Evolutionary conservation across 2,329 filamentous ascomycete genomes (phyloP), one percentile per base, ranked within the genome.

Genomic region (Colletotrichum chrysophilum): DNA sequence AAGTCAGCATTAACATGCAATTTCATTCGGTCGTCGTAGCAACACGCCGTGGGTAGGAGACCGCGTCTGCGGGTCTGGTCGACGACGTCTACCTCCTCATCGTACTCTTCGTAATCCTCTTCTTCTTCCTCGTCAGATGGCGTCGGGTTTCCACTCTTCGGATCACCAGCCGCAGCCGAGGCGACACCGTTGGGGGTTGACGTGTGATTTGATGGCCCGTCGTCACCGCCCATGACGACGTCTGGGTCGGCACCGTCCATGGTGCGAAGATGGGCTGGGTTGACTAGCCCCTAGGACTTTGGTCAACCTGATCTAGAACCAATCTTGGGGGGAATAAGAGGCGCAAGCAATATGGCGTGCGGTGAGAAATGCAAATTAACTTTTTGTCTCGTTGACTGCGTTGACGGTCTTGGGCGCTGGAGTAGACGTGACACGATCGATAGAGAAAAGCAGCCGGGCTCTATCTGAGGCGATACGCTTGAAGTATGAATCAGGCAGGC

Each of bases 1-100:
- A 92, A 93, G 82, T 95, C 93, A 18, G 95, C 93, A 82, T 98
- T 98, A 70, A 96, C 94, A 83, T 99, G 97, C 76, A 97, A 94
- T 76, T 97, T 95, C 97, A 99, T 99, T 36, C 96, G 92, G 73
- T 95, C 93, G 86, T 99, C 97, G 82, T 98, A 99, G 78, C 95
- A 96, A 76, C 94, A 92, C 5, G 95, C 95, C 0, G 94, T 96
- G 0, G 93, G 91, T 2, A 95, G 87, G 30, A 91, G 84, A 3
- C 88, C 88, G 48, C 85, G 87, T 72, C 85, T 85, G 16, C 82
- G 83, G 66, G 88, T 79, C 67, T 85, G 83, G 4, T 83, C 84
- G 3, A 83, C 84, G 4, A 87, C 80, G 12, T 84, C 84, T 1
- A 82, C 80, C 16, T 83, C 82, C 16, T 80, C 78, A 28, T 76